Evolutionary conservation across 1,284 basidiomycete species (phyloP), one percentile per base, ranked within the genome.

Genomic region (Cryptococcus floricola): DNA sequence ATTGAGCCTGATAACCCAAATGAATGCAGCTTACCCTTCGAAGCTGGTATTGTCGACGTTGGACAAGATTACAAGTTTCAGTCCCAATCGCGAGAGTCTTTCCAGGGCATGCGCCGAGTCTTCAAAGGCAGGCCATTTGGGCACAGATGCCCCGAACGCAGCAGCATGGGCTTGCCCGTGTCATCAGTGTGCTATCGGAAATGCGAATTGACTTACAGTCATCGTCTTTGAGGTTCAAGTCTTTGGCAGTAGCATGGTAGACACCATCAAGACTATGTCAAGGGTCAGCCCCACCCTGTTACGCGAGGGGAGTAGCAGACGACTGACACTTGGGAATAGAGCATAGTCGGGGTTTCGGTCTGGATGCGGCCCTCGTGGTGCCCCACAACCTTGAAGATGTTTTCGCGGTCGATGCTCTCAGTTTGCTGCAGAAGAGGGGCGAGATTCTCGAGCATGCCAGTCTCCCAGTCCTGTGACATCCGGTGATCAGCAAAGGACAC

Each of bases 31-130:
- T 57, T 46, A 67, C 66, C 53, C 50, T 43, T 59, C 61, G 45
- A 72, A 70, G 25, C 58, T 60, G 1, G 39, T 57, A 39, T 66
- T 68, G 54, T 72, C 64, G 12, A 72, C 66, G 49, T 72, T 72
- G 18, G 58, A 63, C 37, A 69, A 56, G 34, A 72, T 63, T 41
- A 67, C 46, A 39, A 70, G 58, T 48, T 65, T 66, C 34, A 71
- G 48, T 5, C 66, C 69, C 27, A 61, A 14, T 19, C 58, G 53
- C 27, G 63, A 52, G 2, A 72, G 62, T 19, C 49, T 56, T 16
- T 45, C 54, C 3, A 72, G 58, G 4, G 69, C 62, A 14, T 58
- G 55, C 4, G 62, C 53, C 12, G 66, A 65, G 53, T 72, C 70
- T 9, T 61, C 56, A 55, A 70, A 72, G 9, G 65, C 64, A 16